phyloP scores from a whole-genome alignment of 768 basidiomycete genomes.

The Antrodiella citrinella region DNA sequence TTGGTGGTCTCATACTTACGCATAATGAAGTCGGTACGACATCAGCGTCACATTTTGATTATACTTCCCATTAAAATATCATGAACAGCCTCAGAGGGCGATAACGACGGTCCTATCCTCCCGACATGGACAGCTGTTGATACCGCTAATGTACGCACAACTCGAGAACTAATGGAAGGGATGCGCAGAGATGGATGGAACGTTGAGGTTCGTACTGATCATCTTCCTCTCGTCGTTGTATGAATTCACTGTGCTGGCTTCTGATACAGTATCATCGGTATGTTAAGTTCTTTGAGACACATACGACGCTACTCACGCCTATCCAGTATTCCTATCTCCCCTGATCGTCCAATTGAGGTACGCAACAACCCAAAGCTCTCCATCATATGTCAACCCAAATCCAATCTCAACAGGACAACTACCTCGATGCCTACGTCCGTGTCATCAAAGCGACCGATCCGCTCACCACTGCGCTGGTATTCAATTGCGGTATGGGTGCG shows the following conservation, averaged over 20 bases:
- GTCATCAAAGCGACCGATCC: slow-evolving; percentile 80
- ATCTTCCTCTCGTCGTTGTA: neutral
- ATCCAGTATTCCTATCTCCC: slow-evolving; percentile 85
- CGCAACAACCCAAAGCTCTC: slow-evolving; percentile 10
- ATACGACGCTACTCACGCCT: neutral
- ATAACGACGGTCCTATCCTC: slow-evolving; percentile 75
- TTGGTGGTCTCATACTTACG: slow-evolving; percentile 84
- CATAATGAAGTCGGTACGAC: slow-evolving; percentile 83
- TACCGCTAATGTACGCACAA: slow-evolving; percentile 73
- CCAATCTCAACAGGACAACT: slow-evolving; percentile 61
- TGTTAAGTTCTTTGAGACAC: slow-evolving; percentile 11
- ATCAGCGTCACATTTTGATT: neutral
- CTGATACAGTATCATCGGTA: slow-evolving; percentile 64
- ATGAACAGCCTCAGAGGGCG: slow-evolving; percentile 41
- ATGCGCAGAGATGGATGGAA: slow-evolving; percentile 83
- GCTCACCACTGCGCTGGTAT: slow-evolving; percentile 72
- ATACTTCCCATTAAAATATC: slow-evolving; percentile 9
- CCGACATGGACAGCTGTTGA: slow-evolving; percentile 95
- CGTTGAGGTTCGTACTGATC: slow-evolving; percentile 57
- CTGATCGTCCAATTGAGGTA: slow-evolving; percentile 86
- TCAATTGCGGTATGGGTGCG: slow-evolving; percentile 95
- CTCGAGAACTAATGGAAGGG: slow-evolving; percentile 75
- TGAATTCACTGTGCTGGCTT: slow-evolving; percentile 1
- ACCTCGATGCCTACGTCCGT: slow-evolving; percentile 86
- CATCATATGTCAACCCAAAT: neutral